Conservation (phyloP, 1,284 basidiomycete genomes). For the Pulchroboletus neoregius region DNA sequence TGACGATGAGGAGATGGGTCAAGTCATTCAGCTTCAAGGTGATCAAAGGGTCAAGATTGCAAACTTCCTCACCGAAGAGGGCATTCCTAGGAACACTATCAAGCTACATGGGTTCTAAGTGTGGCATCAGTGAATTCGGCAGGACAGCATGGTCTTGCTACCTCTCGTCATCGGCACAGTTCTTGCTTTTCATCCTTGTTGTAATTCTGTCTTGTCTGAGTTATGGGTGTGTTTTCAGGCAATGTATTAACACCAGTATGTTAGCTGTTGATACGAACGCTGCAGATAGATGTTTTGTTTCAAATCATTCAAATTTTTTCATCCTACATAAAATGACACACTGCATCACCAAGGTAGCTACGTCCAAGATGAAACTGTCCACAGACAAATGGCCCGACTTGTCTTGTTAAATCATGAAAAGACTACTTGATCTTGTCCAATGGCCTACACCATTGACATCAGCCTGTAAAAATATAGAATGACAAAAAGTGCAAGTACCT, state of each 20-base stretch:
- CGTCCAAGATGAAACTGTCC: constrained; percentile 12
- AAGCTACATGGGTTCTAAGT: constrained; percentile 82
- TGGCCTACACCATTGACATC: constrained; percentile 41
- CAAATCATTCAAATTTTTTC: constrained; percentile 7
- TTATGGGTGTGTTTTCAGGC: constrained; percentile 13
- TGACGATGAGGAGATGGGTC: constrained; percentile 94
- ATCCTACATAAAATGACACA: constrained; percentile 9
- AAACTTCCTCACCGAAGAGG: constrained; percentile 79
- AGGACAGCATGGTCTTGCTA: constrained; percentile 8
- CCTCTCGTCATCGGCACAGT: constrained; percentile 8
- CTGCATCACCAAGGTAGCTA: too few species aligned
- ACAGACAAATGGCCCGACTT: constrained; percentile 18
- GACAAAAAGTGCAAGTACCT: constrained; percentile 44
- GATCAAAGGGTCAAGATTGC: constrained; percentile 94
- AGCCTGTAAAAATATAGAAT: constrained; percentile 12
- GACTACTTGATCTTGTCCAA: constrained; percentile 65
- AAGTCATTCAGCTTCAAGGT: constrained; percentile 99
- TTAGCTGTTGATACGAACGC: constrained; percentile 26
- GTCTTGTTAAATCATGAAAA: constrained; percentile 13
- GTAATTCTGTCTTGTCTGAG: constrained; percentile 22
- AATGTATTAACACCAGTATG: constrained; percentile 28
- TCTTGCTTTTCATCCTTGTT: constrained; percentile 14
- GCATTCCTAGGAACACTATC: constrained; percentile 68
- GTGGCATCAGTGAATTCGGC: constrained; percentile 4
- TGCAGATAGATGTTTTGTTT: constrained; percentile 24